These are phyloP conservation scores for Lomentospora prolificans DNA, from an alignment of 2,329 filamentous ascomycete genomes.

Conservation along the genomic window DNA sequence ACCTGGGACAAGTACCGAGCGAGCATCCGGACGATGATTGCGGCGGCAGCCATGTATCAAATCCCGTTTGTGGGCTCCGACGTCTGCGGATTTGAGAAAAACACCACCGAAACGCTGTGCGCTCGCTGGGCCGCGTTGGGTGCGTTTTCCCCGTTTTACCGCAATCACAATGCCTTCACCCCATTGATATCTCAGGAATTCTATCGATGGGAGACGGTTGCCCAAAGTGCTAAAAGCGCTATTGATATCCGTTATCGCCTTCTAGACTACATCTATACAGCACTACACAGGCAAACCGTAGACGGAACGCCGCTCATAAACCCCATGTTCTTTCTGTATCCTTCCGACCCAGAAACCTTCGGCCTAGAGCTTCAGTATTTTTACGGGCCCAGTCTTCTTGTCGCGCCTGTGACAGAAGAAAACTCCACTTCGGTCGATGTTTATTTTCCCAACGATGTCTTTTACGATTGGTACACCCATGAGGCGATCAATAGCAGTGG, in stretches of 20 bases:
- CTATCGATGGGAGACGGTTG: conserved; percentile 55
- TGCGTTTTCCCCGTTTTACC: conserved; percentile 59
- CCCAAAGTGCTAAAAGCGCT: conserved; percentile 52
- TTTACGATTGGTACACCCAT: conserved; percentile 40
- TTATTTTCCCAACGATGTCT: conserved; percentile 38
- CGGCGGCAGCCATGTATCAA: conserved; percentile 46
- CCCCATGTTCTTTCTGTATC: conserved; percentile 62
- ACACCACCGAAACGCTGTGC: conserved; percentile 51
- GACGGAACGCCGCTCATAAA: conserved; percentile 55
- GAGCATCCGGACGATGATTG: conserved; percentile 12
- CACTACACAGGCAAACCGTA: conserved; percentile 47
- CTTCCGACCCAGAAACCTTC: conserved; percentile 30
- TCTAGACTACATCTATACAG: conserved; percentile 68
- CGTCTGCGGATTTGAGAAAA: conserved; percentile 61
- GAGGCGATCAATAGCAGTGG: conserved; percentile 8
- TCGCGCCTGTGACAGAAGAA: conserved; percentile 33
- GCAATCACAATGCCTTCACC: conserved; percentile 48
- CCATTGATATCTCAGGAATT: conserved; percentile 45
- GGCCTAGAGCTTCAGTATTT: conserved; percentile 36
- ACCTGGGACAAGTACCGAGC: conserved; percentile 44
- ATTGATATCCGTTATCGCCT: conserved; percentile 61
- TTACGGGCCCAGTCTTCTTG: conserved; percentile 32
- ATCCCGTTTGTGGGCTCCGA: conserved; percentile 59
- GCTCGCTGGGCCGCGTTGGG: conserved; percentile 57
- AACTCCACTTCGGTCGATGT: conserved; percentile 28